Evolutionary conservation across 139 green algal genomes (phyloP).

Genomic region (Micromonas pusilla): DNA sequence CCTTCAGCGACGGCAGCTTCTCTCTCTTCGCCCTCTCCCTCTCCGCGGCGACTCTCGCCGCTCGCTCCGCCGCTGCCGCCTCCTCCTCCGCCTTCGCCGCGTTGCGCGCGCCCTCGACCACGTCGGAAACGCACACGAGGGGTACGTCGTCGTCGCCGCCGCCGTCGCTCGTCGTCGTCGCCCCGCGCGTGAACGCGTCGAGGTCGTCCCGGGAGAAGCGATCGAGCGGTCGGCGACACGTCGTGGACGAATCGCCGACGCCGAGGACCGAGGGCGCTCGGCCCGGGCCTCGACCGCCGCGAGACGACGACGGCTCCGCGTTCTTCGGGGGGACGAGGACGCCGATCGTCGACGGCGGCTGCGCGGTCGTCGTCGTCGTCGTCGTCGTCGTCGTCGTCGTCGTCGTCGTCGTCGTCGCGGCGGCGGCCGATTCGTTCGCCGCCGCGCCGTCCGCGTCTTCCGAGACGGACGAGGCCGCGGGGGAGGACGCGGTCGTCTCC

Average conservation of each 20-base stretch:
- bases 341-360: background rate
- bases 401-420: background rate
- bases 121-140: no score
- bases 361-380: background rate
- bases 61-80: background rate
- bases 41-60: background rate
- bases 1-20: background rate
- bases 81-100: background rate
- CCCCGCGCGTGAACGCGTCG: no score
- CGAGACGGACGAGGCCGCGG: no score
- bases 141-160: no score
- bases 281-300: no score
- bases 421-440: background rate
- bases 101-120: no score
- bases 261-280: no score
- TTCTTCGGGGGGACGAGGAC: background rate
- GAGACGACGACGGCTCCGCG: background rate
- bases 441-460: background rate
- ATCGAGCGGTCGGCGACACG: no score
- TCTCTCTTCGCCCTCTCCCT: background rate
- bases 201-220: no score
- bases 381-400: background rate
- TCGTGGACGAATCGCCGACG: no score
- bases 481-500: background rate
- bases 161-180: no score